A percentile compares a stretch with the other conserved stretches of the same genome.
These are phyloP conservation scores for Suillus clintonianus DNA, from an alignment of 768 basidiomycete species.

Conservation along the genomic window DNA sequence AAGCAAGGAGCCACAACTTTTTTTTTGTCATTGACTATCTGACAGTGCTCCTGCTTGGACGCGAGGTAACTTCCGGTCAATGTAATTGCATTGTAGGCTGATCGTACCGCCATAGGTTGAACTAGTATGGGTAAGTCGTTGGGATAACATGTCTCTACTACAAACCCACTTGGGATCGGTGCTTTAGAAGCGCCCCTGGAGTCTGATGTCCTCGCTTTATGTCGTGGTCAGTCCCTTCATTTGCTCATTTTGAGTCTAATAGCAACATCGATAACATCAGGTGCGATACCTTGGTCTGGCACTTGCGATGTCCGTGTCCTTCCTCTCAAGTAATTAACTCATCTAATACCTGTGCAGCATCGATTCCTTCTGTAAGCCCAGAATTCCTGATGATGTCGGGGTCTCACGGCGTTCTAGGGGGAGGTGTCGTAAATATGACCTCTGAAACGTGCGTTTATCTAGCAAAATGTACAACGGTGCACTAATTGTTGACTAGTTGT, in stretches of 20 bases:
- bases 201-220: slow-evolving; percentile 11
- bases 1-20: not conserved
- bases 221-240: slow-evolving; percentile 7
- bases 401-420: not conserved
- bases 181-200: slow-evolving; percentile 7
- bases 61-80: too few species aligned
- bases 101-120: too few species aligned
- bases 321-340: not conserved
- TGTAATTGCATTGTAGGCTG: too few species aligned
- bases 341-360: slow-evolving; percentile 5
- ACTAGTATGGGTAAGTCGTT: too few species aligned
- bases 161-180: not conserved
- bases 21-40: not conserved
- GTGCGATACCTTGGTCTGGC: slow-evolving; percentile 11
- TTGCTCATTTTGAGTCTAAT: not conserved
- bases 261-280: not conserved
- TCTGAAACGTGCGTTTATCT: not conserved
- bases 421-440: not conserved
- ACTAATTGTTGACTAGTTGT: not conserved
- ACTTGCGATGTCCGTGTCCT: slow-evolving; percentile 6
- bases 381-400: not conserved
- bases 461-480: not conserved
- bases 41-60: too few species aligned
- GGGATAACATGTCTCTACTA: too few species aligned
- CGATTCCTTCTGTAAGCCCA: slow-evolving; percentile 1